Base-by-base conservation (phyloP, 345 rosid genomes). In the Lepidium africanum region DNA sequence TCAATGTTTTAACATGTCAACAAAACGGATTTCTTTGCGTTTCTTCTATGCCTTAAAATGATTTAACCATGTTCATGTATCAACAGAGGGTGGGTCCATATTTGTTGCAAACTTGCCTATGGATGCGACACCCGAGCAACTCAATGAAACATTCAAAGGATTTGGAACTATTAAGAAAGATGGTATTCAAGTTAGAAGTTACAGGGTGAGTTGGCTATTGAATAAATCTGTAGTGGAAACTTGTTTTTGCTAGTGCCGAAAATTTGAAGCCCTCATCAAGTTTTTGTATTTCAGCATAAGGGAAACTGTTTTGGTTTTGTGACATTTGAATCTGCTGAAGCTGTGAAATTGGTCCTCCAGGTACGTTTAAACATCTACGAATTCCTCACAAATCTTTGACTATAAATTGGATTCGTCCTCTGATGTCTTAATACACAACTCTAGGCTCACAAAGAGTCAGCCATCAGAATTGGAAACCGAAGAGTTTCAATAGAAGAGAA, bases 271-370 rank as follows among this genome's bases (percentile, higher is more conserved):
- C 11, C 7, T 21, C 9, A 5, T 9, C 10, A 6, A 0, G 6
- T 48, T 47, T 49, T 54, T 7, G 2, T 48, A 36, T 54, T 49
- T 39, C 70, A 85, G 94, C 71, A 68, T 21, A 78, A 58, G 39
- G 75, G 78, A 61, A 82, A 82, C 61, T 90, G 93, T 62, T 92
- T 85, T 30, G 98, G 93, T 17, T 92, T 92, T 63, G 93, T 92
- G 49, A 91, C 91, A 57, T 92, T 79, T 35, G 93, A 87, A 61
- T 71, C 93, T 58, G 81, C 78, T 76, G 75, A 79, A 71, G 80
- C 96, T 4, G 73, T 85, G 85, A 81, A 74, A 63, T 71, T 67
- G 48, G 98, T 92, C 30, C 70, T 86, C 71, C 59, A 78, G 96
- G 98, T 89, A 67, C 43, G 21, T 15, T 23, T 43, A 43, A 16